These are phyloP conservation scores for Elongisporangium anandrum DNA, from an alignment of 352 stramenopile species.

Conservation along the genomic window DNA sequence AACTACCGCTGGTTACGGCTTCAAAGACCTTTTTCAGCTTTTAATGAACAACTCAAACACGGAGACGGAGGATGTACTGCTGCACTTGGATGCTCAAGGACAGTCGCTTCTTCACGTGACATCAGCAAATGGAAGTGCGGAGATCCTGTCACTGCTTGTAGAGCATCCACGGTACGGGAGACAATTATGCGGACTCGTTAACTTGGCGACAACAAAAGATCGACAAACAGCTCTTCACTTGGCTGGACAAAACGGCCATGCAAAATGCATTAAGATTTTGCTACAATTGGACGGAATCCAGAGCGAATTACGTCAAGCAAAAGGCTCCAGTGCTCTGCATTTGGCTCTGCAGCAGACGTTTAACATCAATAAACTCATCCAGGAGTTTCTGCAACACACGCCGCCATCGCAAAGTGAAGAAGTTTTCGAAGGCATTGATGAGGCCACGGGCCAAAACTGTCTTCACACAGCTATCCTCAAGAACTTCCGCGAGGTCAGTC, in stretches of 20 bases:
- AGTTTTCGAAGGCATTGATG: conserved; percentile 45
- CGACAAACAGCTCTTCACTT: conserved; percentile 46
- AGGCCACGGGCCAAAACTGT: conserved; percentile 34
- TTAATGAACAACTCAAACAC: conserved; percentile 17
- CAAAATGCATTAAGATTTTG: conserved; percentile 30
- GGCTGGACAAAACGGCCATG: conserved; percentile 35
- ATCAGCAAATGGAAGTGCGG: conserved; percentile 29
- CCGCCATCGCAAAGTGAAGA: conserved; percentile 12
- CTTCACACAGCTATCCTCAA: conserved; percentile 65
- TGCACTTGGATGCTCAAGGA: conserved; percentile 27
- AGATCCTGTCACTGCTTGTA: conserved; percentile 23
- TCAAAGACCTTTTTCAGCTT: conserved; percentile 37
- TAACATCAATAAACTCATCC: conserved; percentile 50
- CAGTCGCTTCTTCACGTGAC: conserved; percentile 47
- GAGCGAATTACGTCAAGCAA: conserved; percentile 20
- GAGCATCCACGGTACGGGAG: neutral
- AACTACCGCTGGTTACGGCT: conserved; percentile 30
- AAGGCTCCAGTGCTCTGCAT: conserved; percentile 53
- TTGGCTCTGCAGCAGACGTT: conserved; percentile 59
- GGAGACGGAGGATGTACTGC: conserved; percentile 16
- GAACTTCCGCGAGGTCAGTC: conserved; percentile 41
- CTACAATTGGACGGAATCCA: conserved; percentile 18
- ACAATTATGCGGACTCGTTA: conserved; percentile 20
- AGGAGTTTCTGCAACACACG: conserved; percentile 27
- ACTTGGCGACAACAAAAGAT: conserved; percentile 30